Evolutionary conservation across 345 rosid species (phyloP), one percentile per base, ranked within the genome.

Genomic region (Camelina neglecta): DNA sequence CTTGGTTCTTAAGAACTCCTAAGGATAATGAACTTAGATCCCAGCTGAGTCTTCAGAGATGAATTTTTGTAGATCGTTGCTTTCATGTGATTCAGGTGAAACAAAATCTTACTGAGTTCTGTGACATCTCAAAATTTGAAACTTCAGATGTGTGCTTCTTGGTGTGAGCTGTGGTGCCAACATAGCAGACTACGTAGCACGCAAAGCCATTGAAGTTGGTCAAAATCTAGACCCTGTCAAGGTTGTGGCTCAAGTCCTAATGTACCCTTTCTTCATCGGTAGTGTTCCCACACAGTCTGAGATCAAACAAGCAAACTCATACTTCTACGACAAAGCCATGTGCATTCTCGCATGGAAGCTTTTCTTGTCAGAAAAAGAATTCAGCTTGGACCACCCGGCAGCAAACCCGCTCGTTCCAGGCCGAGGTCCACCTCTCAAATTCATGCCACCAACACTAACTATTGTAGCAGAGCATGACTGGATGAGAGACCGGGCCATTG

Each of bases 401-500:
- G 93, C 97, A 45, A 94, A 92, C 72, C 97, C 98, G 12, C 87
- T 92, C 16, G 79, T 86, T 42, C 90, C 90, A 11, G 87, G 79
- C 49, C 81, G 93, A 47, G 88, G 88, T 3, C 97, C 95, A 36
- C 96, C 92, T 4, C 77, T 94, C 57, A 94, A 92, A 84, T 74
- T 86, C 69, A 92, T 90, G 95, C 98, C 96, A 7, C 98, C 98
- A 4, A 94, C 98, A 35, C 85, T 94, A 54, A 94, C 97, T 15
- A 84, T 94, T 45, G 93, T 94, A 7, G 98, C 97, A 24, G 97
- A 93, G 78, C 96, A 87, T 24, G 98, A 92, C 81, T 94, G 96
- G 95, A 94, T 92, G 98, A 89, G 92, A 78, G 98, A 94, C 60
- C 85, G 93, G 54, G 98, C 93, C 77, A 89, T 94, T n/a, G 92